Percentiles rank a stretch among this genome's conserved stretches.
Conservation (phyloP, 2,329 filamentous ascomycete species). For the Pseudogymnoascus verrucosus region DNA sequence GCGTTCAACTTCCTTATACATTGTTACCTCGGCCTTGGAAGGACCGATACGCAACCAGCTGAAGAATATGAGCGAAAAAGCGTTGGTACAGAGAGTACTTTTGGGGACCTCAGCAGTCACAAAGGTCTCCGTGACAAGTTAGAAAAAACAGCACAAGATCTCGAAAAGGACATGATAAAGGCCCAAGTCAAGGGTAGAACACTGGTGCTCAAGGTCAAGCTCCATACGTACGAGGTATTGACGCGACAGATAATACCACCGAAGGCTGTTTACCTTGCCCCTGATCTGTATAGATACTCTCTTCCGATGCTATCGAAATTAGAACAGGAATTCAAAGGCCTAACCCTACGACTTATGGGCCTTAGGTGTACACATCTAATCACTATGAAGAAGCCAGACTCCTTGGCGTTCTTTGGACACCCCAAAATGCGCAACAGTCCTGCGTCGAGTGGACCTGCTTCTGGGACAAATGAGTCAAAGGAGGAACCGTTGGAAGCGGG, state of each 20-base stretch:
- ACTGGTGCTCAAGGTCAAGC: constrained; percentile 82
- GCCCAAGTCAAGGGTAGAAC: constrained; percentile 87
- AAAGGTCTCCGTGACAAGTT: constrained; percentile 67
- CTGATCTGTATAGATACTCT: constrained; percentile 75
- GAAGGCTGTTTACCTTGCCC: constrained; percentile 61
- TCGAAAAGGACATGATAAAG: constrained; percentile 75
- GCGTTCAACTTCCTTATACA: constrained; percentile 78
- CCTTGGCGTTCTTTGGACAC: constrained; percentile 70
- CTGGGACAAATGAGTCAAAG: constrained; percentile 24
- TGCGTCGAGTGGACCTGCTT: constrained; percentile 14
- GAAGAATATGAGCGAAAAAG: constrained; percentile 90
- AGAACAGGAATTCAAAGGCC: constrained; percentile 70
- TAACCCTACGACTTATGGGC: constrained; percentile 81
- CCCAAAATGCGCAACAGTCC: constrained; percentile 22
- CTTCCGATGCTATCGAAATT: constrained; percentile 78
- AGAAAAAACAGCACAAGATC: constrained; percentile 69
- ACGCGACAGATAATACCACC: constrained; percentile 73
- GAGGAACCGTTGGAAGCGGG: constrained; percentile 31
- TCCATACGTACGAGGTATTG: constrained; percentile 87
- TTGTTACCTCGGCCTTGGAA: constrained; percentile 77
- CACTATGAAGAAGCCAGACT: constrained; percentile 72
- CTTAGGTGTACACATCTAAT: constrained; percentile 80
- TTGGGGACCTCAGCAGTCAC: constrained; percentile 67
- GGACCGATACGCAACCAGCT: constrained; percentile 76
- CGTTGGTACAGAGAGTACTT: constrained; percentile 89